Base-by-base conservation (phyloP, 257 asterid species). In the Solanum paucissectum region DNA sequence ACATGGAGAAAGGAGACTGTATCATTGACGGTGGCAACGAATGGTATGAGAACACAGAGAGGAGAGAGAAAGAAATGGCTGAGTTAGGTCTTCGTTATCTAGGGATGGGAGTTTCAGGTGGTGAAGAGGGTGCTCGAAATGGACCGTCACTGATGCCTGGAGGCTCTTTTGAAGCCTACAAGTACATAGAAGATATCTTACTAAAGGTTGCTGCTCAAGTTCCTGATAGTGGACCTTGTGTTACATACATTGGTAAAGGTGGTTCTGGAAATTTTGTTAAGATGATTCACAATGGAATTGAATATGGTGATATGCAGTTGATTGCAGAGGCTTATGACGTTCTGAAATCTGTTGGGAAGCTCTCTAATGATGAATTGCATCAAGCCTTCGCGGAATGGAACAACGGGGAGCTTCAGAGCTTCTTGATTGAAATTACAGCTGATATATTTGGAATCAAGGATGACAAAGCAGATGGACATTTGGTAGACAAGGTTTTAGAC, bases 61-160 rank as follows among this genome's bases (percentile, higher is more conserved):
- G 99, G 88, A 90, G 99, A 89, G 98, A 91, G 93, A 95, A 95
- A 88, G 96, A 94, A 11, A 88, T 91, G 90, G 94, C 96, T 9
- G 99, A 95, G 55, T 42, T 81, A 32, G 98, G 99, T n/a, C 91
- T 95, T 72, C 92, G 91, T 83, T 97, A 97, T 91, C 98, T 97
- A 3, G 99, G 99, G 55, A 97, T 97, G 99, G 99, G 99, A 49
- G 99, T 97, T 89, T 97, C 99, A 2, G 99, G 99, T 34, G 99
- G 99, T 5, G 99, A 97, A 91, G 99, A 97, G 86, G 99, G 99
- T 52, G 99, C 99, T 71, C 91, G 99, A 55, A 90, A 93, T 20
- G 99, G 99, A 21, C 99, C 99, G 1, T 97, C 99, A 55, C 81
- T 97, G 91, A 97, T 97, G 99, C 99, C 99, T 3, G 99, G 99